Evolutionary conservation across 2,329 filamentous ascomycete genomes (phyloP).

Genomic region (Cucurbitaria berberidis): DNA sequence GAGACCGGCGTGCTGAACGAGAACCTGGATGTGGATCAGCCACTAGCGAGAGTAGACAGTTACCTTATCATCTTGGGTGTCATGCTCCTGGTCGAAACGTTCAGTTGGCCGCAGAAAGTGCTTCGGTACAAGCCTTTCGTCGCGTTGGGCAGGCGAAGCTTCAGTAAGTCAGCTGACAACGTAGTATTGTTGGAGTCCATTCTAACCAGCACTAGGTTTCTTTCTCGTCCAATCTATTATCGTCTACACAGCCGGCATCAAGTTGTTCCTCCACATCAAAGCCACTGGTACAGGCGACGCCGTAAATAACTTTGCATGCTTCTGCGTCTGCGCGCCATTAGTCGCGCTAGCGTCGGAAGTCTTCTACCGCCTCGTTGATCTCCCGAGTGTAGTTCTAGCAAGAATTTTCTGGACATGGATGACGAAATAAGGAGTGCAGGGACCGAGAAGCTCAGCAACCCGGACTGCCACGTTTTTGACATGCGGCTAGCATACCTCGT

Average conservation of each 20-base stretch:
- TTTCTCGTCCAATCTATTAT: conserved; percentile 52
- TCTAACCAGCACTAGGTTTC: conserved; percentile 41
- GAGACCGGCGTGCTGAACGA: conserved; percentile 47
- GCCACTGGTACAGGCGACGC: conserved; percentile 13
- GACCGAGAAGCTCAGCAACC: not conserved
- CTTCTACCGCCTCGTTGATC: conserved; percentile 40
- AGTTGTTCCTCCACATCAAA: conserved; percentile 51
- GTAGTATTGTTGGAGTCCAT: too few species aligned
- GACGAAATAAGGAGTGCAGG: conserved; percentile 19
- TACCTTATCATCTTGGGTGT: conserved; percentile 54
- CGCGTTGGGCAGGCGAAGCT: conserved; percentile 51
- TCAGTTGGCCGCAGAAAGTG: conserved; percentile 42
- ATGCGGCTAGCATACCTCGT: not conserved
- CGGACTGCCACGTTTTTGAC: not conserved
- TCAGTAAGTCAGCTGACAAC: conserved; percentile 46
- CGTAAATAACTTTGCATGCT: conserved; percentile 27
- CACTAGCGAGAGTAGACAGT: conserved; percentile 51
- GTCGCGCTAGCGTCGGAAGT: conserved; percentile 31
- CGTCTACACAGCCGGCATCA: conserved; percentile 53
- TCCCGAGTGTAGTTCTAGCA: conserved; percentile 39
- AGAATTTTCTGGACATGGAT: conserved; percentile 33
- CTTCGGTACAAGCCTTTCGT: conserved; percentile 46
- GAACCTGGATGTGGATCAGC: conserved; percentile 41
- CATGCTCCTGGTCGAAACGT: conserved; percentile 51
- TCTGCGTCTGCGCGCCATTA: conserved; percentile 31